These are phyloP conservation scores for Ustilago shanxiensis DNA, from an alignment of 1,284 basidiomycete genomes.

Conservation along the genomic window DNA sequence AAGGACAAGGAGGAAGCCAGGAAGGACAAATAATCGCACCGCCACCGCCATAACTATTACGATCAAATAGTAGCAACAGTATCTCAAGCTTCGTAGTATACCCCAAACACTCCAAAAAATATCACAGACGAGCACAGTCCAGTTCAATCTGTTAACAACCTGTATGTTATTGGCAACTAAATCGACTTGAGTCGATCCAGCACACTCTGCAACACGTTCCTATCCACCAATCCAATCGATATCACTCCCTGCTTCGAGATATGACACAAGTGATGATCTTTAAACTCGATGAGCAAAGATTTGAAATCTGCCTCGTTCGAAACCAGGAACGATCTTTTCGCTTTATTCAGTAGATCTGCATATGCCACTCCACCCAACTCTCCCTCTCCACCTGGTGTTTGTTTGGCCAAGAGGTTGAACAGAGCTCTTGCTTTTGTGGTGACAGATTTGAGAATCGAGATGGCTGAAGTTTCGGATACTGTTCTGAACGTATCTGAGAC, in stretches of 20 bases:
- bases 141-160: no score
- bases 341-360: slow-evolving; percentile 42
- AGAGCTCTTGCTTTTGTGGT: slow-evolving; percentile 55
- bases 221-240: slow-evolving; percentile 31
- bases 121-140: not conserved
- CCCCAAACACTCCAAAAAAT: slow-evolving; percentile 1
- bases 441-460: slow-evolving; percentile 59
- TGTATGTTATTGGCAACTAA: slow-evolving; percentile 2
- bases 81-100: slow-evolving; percentile 11
- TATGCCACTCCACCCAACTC: slow-evolving; percentile 33
- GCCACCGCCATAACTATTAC: not conserved
- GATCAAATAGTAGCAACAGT: not conserved
- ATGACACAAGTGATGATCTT: slow-evolving; percentile 51
- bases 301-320: slow-evolving; percentile 52
- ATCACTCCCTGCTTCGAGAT: slow-evolving; percentile 32
- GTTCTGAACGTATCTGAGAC: slow-evolving; percentile 35
- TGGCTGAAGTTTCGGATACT: slow-evolving; percentile 46
- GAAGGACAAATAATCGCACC: slow-evolving; percentile 29
- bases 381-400: not conserved
- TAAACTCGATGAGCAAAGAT: slow-evolving; percentile 58
- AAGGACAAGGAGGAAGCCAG: slow-evolving; percentile 6
- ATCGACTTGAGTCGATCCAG: slow-evolving; percentile 42
- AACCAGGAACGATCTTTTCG: slow-evolving; percentile 50
- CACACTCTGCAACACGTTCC: slow-evolving; percentile 16
- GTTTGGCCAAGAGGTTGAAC: slow-evolving; percentile 51